phyloP scores from a whole-genome alignment of 345 rosid species.

The Draba incana region DNA sequence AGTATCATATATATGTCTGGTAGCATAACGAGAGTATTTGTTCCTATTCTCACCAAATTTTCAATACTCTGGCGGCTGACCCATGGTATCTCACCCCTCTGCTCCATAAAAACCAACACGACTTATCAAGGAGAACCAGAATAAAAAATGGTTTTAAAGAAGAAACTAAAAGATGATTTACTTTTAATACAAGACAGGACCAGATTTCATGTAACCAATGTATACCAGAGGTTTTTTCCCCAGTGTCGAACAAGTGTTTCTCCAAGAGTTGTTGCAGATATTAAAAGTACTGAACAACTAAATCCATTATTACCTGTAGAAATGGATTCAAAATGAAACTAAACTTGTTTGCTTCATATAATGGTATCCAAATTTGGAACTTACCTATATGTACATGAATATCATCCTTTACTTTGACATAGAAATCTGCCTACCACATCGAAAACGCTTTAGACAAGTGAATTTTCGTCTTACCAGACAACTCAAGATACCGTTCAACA shows the following conservation, averaged over 20 bases:
- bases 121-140: not conserved
- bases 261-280: conserved; percentile 81
- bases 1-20: conserved; percentile 92
- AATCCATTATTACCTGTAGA: conserved; percentile 3
- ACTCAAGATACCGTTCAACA: conserved; percentile 94
- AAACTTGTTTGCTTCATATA: not conserved
- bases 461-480: conserved; percentile 94
- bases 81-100: conserved; percentile 98
- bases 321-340: not conserved
- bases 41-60: conserved; percentile 90
- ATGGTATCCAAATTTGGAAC: not conserved
- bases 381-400: conserved; percentile 96
- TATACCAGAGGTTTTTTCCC: conserved; percentile 72
- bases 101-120: conserved; percentile 37
- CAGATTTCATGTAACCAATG: conserved; percentile 98
- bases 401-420: conserved; percentile 96
- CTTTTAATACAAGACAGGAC: conserved; percentile 94
- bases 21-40: conserved; percentile 95
- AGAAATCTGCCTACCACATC: conserved; percentile 95
- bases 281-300: not conserved
- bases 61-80: conserved; percentile 71
- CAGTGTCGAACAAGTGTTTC: conserved; percentile 80
- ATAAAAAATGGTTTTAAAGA: not conserved
- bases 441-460: conserved; percentile 89
- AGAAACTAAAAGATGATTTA: conserved; percentile 39